phyloP scores from a whole-genome alignment of 225 moss, liverwort and hornwort genomes.

The Bryoerythrophyllum caledonicum region DNA sequence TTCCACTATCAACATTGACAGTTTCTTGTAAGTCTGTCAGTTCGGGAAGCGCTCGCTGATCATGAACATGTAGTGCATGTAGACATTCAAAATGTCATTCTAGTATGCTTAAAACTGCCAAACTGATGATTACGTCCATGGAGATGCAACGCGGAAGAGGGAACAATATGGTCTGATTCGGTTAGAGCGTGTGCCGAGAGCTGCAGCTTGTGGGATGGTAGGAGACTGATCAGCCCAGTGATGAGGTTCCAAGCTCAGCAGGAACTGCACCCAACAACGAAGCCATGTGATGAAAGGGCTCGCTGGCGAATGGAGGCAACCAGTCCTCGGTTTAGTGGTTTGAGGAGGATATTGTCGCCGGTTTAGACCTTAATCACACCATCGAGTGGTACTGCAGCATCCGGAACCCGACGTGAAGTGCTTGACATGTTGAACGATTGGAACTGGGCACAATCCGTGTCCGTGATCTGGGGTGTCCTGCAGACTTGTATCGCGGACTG shows the following conservation, averaged over 20 bases:
- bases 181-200: conserved; percentile 17
- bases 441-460: neutral
- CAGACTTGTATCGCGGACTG: neutral
- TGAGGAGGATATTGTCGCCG: neutral
- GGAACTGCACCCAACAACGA: conserved; percentile 14
- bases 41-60: too few relatives aligned
- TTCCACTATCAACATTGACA: too few relatives aligned
- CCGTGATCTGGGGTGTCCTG: neutral
- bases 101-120: too few relatives aligned
- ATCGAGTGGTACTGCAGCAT: neutral
- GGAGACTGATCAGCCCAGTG: neutral
- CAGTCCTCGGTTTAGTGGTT: neutral
- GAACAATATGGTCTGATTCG: neutral
- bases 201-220: conserved; percentile 29
- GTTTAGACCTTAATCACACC: neutral
- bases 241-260: neutral
- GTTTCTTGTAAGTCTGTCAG: too few relatives aligned
- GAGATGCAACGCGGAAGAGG: neutral
- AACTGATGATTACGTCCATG: too few relatives aligned
- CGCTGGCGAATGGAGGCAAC: neutral
- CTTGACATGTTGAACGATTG: neutral
- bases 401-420: neutral
- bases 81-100: too few relatives aligned
- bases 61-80: too few relatives aligned
- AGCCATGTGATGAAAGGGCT: conserved; percentile 13